Base-by-base conservation (phyloP, 148 eudicot species). In the Gaultheria prostrata region DNA sequence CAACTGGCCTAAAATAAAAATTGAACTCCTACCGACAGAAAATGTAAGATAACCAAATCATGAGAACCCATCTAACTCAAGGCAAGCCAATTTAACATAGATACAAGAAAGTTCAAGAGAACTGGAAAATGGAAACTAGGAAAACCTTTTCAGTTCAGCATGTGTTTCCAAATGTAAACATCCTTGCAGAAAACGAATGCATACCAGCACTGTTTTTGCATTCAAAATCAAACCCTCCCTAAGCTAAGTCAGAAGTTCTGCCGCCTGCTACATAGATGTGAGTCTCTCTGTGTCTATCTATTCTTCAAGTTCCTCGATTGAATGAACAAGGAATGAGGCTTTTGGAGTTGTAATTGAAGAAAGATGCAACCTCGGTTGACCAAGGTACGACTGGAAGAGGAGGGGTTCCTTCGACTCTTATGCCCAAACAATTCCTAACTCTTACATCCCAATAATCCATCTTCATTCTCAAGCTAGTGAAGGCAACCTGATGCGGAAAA, bases 181-280 rank as follows among this genome's bases (percentile, higher is more conserved):
- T 48, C 54, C 12, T 20, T 21, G 1, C 20, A 0, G 79, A 48
- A 76, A 76, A 76, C 26, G 32, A 76, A 11, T 48, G 79, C 30
- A 74, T 74, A 8, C 56, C 1, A 48, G 49, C 56, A 76, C 50
- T 39, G 17, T 13, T 26, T 45, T 75, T n/a, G 8, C 53, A 43
- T 51, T 45, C 78, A 45, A 39, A 43, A 75, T n/a, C 51, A 75
- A 75, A 75, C 21, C 78, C 78, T 75, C 45, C 26, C 13, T 75
- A 10, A 15, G 49, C 45, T 21, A 32, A n/a, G 51, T 45, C 18
- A 3, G 4, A 11, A 24, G 32, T 48, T 46, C 79, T 0, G 79
- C 56, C 14, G 74, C 45, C 43, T 76, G 54, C 33, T 48, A 48
- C 54, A n/a, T 46, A 50, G 54, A 24, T 15, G 21, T 33, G 17